Percentiles rank a stretch among this genome's conserved stretches.
Conservation (phyloP, 345 rosid genomes). For the Cochlearia excelsa region DNA sequence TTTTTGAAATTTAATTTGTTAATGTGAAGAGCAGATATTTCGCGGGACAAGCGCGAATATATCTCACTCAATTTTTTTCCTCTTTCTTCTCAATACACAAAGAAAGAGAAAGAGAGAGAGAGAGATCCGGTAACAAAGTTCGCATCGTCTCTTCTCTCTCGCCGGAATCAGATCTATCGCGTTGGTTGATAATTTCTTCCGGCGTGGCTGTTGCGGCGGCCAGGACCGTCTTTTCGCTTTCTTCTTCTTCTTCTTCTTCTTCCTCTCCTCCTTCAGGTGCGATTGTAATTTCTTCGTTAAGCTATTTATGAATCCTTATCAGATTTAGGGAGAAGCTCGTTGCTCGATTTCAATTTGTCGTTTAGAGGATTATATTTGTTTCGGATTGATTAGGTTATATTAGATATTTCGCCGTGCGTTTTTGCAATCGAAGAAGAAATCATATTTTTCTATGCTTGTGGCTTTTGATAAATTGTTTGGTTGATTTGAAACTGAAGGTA, state of each 20-base stretch:
- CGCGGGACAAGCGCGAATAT: conserved; percentile 22
- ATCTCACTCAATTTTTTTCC: conserved; percentile 9
- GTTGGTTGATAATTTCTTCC: conserved; percentile 16
- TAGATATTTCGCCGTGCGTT: no score
- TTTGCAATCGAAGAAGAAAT: no score
- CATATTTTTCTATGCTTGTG: no score
- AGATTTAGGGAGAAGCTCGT: no score
- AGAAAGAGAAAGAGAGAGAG: conserved; percentile 1
- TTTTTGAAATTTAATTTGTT: conserved; percentile 4
- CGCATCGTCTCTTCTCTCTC: conserved; percentile 1
- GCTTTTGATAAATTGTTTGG: no score
- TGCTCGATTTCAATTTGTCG: no score
- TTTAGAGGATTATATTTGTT: no score
- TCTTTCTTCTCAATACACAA: conserved; percentile 1
- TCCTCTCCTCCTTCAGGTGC: conserved; percentile 25
- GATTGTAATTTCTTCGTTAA: not conserved
- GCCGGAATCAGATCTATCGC: conserved; percentile 22
- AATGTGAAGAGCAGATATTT: conserved; percentile 8
- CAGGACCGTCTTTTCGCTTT: conserved; percentile 18
- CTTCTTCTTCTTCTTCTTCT: conserved; percentile 28
- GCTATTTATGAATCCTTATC: no score
- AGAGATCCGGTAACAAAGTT: conserved; percentile 23
- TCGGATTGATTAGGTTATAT: no score
- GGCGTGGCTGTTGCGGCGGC: conserved; percentile 22
- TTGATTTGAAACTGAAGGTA: no score